These are phyloP conservation scores for Crithidia mellificae DNA, from an alignment of 208 protist species.

Conservation along the genomic window DNA sequence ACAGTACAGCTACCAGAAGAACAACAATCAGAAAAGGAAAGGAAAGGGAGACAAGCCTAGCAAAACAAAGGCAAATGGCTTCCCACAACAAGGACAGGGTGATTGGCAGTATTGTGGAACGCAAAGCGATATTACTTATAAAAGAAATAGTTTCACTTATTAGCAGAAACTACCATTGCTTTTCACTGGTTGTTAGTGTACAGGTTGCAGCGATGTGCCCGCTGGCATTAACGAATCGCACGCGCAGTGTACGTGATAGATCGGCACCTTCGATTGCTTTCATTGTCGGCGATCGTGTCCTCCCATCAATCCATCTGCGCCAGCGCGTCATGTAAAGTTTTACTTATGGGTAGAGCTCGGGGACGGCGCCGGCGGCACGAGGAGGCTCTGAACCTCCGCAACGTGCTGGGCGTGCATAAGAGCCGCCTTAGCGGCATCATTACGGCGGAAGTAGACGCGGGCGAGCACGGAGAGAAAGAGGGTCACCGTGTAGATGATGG, in stretches of 20 bases:
- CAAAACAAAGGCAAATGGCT: too few species aligned
- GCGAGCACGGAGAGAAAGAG: conserved; percentile 76
- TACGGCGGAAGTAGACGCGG: conserved; percentile 71
- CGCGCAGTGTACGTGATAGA: too few species aligned
- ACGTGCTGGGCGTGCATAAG: conserved; percentile 44
- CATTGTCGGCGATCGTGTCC: too few species aligned
- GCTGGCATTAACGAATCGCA: background rate
- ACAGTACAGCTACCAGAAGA: conserved; percentile 5
- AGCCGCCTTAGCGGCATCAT: conserved; percentile 52
- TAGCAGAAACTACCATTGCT: too few species aligned
- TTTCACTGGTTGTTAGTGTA: conserved; percentile 12
- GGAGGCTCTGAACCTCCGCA: conserved; percentile 46
- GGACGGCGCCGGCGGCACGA: conserved; percentile 24
- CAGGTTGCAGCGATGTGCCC: background rate
- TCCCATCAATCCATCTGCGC: too few species aligned
- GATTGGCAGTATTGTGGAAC: too few species aligned
- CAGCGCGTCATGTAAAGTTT: background rate
- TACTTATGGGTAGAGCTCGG: conserved; percentile 8
- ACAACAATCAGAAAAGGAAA: conserved; percentile 10
- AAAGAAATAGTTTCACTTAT: too few species aligned
- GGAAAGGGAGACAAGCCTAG: conserved; percentile 5
- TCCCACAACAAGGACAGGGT: too few species aligned
- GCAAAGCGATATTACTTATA: too few species aligned
- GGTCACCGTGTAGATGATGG: conserved; percentile 81
- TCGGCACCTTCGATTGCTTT: too few species aligned